These are phyloP conservation scores for Prunus campanulata DNA, from an alignment of 306 rosid genomes.

Conservation along the genomic window DNA sequence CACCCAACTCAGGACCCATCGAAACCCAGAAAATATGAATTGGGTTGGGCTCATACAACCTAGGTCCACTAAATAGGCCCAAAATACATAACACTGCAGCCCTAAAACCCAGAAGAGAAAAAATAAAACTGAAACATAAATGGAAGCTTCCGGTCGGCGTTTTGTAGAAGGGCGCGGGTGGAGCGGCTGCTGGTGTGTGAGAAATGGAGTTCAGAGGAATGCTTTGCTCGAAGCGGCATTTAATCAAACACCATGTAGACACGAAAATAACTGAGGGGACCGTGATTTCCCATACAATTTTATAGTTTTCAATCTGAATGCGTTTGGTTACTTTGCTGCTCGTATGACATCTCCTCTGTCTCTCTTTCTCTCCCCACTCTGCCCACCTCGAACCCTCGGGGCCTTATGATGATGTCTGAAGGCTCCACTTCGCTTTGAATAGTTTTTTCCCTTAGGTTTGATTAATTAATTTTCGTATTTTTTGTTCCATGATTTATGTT, in stretches of 20 bases:
- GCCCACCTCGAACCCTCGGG: constrained; percentile 21
- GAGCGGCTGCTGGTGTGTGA: background rate
- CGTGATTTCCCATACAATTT: constrained; percentile 21
- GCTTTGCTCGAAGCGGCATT: constrained; percentile 35
- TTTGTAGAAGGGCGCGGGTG: background rate
- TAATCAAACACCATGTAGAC: constrained; percentile 28
- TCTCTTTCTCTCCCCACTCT: background rate
- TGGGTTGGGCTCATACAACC: background rate
- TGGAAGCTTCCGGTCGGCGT: background rate
- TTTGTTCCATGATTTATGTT: background rate
- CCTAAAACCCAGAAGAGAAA: background rate
- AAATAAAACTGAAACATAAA: background rate
- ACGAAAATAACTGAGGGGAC: constrained; percentile 37
- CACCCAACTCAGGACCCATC: too few species aligned
- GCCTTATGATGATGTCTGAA: constrained; percentile 55
- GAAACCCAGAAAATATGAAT: background rate
- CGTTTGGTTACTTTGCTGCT: constrained; percentile 27
- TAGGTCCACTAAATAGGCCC: background rate
- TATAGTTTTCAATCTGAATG: constrained; percentile 61
- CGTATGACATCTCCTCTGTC: constrained; percentile 16
- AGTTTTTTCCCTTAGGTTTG: background rate
- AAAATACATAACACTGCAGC: background rate
- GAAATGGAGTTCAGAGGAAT: background rate
- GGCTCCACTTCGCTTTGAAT: constrained; percentile 26
- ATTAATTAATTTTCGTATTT: background rate